Evolutionary conservation across 2,329 filamentous ascomycete species (phyloP), one percentile per base, ranked within the genome.

Genomic region (Penicillium sp.): DNA sequence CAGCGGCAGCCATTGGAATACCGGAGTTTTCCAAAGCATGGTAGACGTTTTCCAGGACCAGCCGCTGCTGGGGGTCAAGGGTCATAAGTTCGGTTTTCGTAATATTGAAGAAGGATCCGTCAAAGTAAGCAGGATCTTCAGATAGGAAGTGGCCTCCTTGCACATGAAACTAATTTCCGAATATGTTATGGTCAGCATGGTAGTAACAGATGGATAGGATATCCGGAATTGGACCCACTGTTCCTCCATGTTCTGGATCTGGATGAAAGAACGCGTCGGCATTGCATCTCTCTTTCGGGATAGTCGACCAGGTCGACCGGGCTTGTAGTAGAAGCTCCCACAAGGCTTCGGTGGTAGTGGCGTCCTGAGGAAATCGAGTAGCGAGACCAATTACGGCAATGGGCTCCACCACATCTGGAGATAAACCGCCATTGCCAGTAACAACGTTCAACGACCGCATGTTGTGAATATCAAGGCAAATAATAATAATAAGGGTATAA

Each of bases 301-400:
- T 72, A 9, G 68, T 58, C 2, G 74, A 67, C 61, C 62, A 69
- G 1, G 70, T 67, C 8, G 68, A 68, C 13, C 71, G 66, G 14
- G 61, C 68, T 26, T 68, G 59, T 33, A 73, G 55, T 50, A 76
- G 60, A 50, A 72, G 59, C 31, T 74, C 66, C 71, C 72, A 75
- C 29, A 76, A 64, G 7, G 66, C 62, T 45, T 75, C 69, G 1
- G 67, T 62, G 0, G 66, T 67, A 11, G 63, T 62, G 23, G 71
- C 74, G n/a, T 73, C 63, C 7, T 73, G 69, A 2, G 73, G 65
- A 49, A 74, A 67, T 0, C 66, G 67, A 16, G 65, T 65, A 13
- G 67, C 71, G 35, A 67, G 61, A 2, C 76, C 76, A n/a, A 78
- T 61, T 11, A 78, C 70, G 11, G 74, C 75, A 53, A 72, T 67